Evolutionary conservation across 164 flowering plant genomes (phyloP).

Genomic region (Pachysandra terminalis): DNA sequence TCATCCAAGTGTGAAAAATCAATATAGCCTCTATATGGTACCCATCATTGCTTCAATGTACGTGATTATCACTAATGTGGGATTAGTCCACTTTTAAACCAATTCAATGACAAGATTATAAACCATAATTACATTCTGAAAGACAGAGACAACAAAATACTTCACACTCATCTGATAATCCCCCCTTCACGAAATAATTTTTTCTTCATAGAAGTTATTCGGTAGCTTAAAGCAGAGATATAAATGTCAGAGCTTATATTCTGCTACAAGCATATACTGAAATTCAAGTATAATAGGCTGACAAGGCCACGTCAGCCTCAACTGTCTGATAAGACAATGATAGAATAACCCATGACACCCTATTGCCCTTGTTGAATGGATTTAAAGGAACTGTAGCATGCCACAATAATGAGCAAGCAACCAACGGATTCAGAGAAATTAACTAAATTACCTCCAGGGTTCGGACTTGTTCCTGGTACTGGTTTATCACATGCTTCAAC

Average conservation of each 20-base stretch:
- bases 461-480: slow-evolving; percentile 74
- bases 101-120: not conserved
- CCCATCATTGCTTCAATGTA: too few relatives aligned
- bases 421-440: not conserved
- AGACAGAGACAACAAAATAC: not conserved
- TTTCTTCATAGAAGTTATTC: not conserved
- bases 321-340: not conserved
- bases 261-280: not conserved
- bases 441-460: slow-evolving; percentile 56
- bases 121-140: not conserved
- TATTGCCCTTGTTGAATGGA: too few relatives aligned
- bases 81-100: not conserved
- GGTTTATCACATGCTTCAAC: slow-evolving; percentile 58
- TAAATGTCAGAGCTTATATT: not conserved
- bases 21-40: too few relatives aligned
- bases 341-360: not conserved
- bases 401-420: not conserved
- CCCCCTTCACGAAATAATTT: too few relatives aligned
- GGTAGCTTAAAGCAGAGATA: not conserved
- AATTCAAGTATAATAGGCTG: not conserved
- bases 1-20: too few relatives aligned
- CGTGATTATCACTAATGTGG: not conserved
- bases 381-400: not conserved
- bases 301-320: not conserved
- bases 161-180: not conserved